phyloP scores from a whole-genome alignment of 1,284 basidiomycete species.

The Vanrija pseudolonga region DNA sequence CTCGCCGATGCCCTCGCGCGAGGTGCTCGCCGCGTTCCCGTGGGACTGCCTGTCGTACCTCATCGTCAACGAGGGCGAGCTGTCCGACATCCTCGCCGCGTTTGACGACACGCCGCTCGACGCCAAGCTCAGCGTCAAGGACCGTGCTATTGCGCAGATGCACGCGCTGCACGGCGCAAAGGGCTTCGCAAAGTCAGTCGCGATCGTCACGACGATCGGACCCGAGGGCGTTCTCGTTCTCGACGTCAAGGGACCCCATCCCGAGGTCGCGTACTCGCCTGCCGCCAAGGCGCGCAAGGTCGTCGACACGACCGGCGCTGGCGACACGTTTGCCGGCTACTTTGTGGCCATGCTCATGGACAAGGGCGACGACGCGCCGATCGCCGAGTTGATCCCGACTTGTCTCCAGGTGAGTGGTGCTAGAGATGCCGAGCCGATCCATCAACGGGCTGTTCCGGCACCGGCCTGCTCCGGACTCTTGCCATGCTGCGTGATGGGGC shows the following conservation, averaged over 20 bases:
- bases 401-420: constrained; percentile 8
- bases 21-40: constrained; percentile 50
- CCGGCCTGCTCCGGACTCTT: too few relatives aligned
- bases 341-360: constrained; percentile 46
- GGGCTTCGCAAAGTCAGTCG: constrained; percentile 4
- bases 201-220: constrained; percentile 12
- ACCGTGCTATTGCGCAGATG: constrained; percentile 5
- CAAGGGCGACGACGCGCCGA: constrained; percentile 9
- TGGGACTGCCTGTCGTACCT: constrained; percentile 54
- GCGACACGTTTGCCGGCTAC: constrained; percentile 50
- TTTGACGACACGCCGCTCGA: constrained; percentile 10
- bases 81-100: constrained; percentile 26
- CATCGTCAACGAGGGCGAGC: constrained; percentile 57
- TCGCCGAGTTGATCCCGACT: constrained; percentile 9
- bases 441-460: too few relatives aligned
- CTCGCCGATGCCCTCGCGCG: constrained; percentile 53
- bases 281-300: constrained; percentile 8
- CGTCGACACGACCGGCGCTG: constrained; percentile 49
- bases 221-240: constrained; percentile 11
- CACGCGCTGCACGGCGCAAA: not conserved
- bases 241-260: not conserved
- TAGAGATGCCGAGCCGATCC: too few relatives aligned
- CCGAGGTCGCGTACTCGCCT: constrained; percentile 4
- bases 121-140: constrained; percentile 1
- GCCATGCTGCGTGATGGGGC: too few relatives aligned